Evolutionary conservation across 1,139 yeast species (phyloP), one percentile per base, ranked within the genome.

Genomic region (Geotrichum klebahnii): DNA sequence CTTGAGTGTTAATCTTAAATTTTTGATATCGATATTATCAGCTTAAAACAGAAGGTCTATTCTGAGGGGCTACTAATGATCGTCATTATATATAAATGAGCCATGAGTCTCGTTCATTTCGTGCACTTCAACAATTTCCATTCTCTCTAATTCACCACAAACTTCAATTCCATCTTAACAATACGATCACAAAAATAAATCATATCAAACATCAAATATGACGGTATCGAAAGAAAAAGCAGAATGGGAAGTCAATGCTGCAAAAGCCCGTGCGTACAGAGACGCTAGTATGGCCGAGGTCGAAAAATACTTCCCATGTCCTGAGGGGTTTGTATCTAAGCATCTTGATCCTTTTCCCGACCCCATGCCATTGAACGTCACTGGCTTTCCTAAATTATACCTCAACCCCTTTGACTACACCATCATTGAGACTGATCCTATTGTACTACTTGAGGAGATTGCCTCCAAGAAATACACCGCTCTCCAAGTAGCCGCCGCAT

Each of bases 401-500:
- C 54, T 65, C 31, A 51, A 60, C 2, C 52, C 57, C 2, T 47
- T 44, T 10, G 68, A 66, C 48, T 52, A 59, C 38, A 55, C 44
- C 9, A 65, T 66, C 33, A 59, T 67, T n/a, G 61, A 60, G 37
- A 56, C 60, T 12, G 61, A 57, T 34, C 65, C 67, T 1, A 46
- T 61, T 34, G 64, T 59, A 34, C 66, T 76, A 57, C 69, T 68
- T 19, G 60, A 61, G 9, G 65, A 71, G 49, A 70, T 80, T 31
- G 72, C 73, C 14, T 50, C 47, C 12, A 76, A 77, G 5, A 63
- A 68, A 51, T 60, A 73, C 54, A 63, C 78, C 1, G 70, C 82
- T 0, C 72, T 68, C 19, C 70, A 72, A 19, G 76, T 77, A 4
- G 65, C 76, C 0, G 57, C 62, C 55, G 84, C 84, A 5, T 78